These are phyloP conservation scores for Collybiopsis confluens DNA, from an alignment of 768 basidiomycete species.

Conservation along the genomic window DNA sequence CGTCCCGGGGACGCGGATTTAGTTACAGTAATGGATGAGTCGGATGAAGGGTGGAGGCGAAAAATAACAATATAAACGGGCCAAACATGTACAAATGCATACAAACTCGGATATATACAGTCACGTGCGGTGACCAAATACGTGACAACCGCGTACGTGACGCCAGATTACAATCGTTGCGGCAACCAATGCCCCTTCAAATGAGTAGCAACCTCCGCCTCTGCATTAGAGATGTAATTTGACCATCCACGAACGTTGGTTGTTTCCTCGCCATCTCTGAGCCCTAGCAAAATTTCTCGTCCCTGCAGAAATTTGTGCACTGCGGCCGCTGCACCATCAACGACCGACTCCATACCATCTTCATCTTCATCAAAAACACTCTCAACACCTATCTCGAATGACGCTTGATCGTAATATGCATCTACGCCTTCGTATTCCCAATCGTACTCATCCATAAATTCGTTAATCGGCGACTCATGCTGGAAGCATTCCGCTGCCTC, in stretches of 20 bases:
- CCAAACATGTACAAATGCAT: neutral
- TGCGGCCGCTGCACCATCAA: constrained; percentile 6
- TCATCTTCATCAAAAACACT: neutral
- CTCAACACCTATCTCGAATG: neutral
- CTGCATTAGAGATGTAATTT: constrained; percentile 39
- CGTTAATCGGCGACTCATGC: no score
- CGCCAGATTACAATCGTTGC: constrained; percentile 38
- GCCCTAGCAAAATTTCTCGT: constrained; percentile 44
- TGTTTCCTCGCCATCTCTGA: constrained; percentile 12
- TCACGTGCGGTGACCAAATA: neutral
- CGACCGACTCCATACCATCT: neutral
- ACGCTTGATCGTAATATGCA: neutral
- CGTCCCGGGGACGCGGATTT: neutral
- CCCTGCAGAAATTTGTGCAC: constrained; percentile 44
- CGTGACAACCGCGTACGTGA: neutral
- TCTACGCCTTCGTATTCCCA: neutral
- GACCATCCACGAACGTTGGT: neutral
- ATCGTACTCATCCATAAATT: neutral
- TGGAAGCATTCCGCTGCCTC: no score
- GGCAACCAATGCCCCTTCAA: constrained; percentile 67
- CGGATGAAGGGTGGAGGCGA: no score
- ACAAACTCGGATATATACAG: neutral
- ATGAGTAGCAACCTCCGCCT: constrained; percentile 56
- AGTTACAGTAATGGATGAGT: no score
- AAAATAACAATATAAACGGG: neutral